Base-by-base conservation (phyloP, 192 early-diverging fungal genomes). In the Podila verticillata region DNA sequence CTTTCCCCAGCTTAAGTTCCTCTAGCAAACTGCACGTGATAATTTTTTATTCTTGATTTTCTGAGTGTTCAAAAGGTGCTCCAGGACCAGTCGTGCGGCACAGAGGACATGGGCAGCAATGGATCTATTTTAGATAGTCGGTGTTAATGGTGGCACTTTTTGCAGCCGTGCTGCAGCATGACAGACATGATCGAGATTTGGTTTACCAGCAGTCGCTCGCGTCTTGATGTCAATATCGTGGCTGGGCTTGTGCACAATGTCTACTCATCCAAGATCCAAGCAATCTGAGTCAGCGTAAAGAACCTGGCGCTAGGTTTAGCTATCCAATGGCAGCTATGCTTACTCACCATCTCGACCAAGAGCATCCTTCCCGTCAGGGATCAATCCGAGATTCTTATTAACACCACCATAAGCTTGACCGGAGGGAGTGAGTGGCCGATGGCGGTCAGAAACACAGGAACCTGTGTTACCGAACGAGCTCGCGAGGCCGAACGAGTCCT, bases 31-130 rank as follows among this genome's bases (percentile, higher is more conserved):
- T 17, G 3, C 39, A 44, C 39, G 39, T 44, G 39, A 44, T 15
- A 39, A 10, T 35, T 39, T 44, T 44, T 44, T 44, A 44, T 39
- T 39, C 12, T 34, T 5, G 6, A 34, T 6, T 2, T 34, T 12
- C 4, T 44, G 39, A 2, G 15, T 4, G 3, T 17, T 44, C 24
- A 60, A 30, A 60, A 60, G 0, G 58, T 60, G 19, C 58, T 60
- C 58, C 58, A 60, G 30, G 26, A 30, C 58, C 58, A 60, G 58
- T 60, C 58, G 29, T 60, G 58, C 5, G 58, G 58, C 1, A 60
- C 58, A 28, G 58, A 60, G 6, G 58, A 32, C 58, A 60, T 60
- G 20, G 58, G 58, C 58, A 30, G 13, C 30, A 20, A 31, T 2
- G 26, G 58, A 13, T 60, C 58, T 60, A 17, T 0, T 29, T 31